Conservation (phyloP, 2,329 filamentous ascomycete species). For the Fusarium cyanostomum region DNA sequence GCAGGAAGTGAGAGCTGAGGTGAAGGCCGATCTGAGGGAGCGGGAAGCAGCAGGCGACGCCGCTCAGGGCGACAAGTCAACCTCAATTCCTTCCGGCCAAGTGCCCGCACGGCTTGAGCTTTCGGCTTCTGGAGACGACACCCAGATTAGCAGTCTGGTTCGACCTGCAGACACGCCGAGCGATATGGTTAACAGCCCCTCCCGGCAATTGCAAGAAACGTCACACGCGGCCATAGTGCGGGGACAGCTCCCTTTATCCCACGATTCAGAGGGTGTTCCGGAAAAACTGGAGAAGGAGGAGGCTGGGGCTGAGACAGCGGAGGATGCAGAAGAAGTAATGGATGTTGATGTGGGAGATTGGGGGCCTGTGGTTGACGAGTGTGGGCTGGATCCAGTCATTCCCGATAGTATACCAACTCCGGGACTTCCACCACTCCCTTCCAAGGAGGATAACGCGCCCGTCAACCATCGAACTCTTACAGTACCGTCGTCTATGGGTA, state of each 20-base stretch:
- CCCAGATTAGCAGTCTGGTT: constrained; percentile 35
- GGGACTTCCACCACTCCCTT: constrained; percentile 19
- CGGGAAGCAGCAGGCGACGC: constrained; percentile 21
- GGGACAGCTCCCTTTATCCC: constrained; percentile 1
- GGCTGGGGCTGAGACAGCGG: neutral
- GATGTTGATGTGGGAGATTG: constrained; percentile 17
- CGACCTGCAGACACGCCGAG: constrained; percentile 33
- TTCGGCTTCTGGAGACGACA: constrained; percentile 30
- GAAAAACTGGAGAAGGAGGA: neutral
- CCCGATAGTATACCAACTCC: constrained; percentile 36
- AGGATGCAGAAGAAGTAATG: constrained; percentile 3
- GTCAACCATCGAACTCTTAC: constrained; percentile 15
- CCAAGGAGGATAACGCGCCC: constrained; percentile 4
- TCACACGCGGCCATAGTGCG: constrained; percentile 11
- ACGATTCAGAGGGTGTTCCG: neutral
- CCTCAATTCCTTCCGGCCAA: constrained; percentile 45
- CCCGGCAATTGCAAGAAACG: constrained; percentile 33
- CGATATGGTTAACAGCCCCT: constrained; percentile 30
- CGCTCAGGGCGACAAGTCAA: constrained; percentile 34
- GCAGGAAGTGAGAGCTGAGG: constrained; percentile 44
- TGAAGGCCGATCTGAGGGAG: constrained; percentile 37
- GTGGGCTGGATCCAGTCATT: constrained; percentile 31
- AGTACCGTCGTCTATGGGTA: constrained; percentile 47
- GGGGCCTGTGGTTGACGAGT: constrained; percentile 4
- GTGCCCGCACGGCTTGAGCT: constrained; percentile 35